These are phyloP conservation scores for Alternaria triticimaculans DNA, from an alignment of 2,329 filamentous ascomycete genomes.

Conservation along the genomic window DNA sequence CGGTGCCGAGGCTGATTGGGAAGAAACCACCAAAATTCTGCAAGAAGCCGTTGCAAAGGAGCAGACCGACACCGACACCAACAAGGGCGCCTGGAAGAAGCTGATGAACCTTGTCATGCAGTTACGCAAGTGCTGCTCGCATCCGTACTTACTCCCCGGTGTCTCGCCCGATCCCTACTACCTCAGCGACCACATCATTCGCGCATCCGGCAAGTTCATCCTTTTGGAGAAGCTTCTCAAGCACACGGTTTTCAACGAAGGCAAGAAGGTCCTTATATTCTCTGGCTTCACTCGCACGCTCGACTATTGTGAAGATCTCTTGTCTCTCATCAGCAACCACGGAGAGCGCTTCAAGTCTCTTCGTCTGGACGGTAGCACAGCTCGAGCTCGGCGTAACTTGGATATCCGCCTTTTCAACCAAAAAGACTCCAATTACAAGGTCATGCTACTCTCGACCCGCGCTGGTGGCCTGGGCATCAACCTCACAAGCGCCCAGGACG, in stretches of 20 bases:
- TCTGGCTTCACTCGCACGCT: slow-evolving; percentile 61
- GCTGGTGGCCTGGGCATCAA: slow-evolving; percentile 65
- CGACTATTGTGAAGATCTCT: slow-evolving; percentile 60
- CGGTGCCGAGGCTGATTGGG: slow-evolving; percentile 48
- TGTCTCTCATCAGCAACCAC: slow-evolving; percentile 53
- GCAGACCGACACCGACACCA: slow-evolving; percentile 36
- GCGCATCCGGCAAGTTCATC: slow-evolving; percentile 63
- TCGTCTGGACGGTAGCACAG: slow-evolving; percentile 60
- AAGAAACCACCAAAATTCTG: slow-evolving; percentile 92
- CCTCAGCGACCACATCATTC: slow-evolving; percentile 56
- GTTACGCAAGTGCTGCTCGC: slow-evolving; percentile 62
- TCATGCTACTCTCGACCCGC: slow-evolving; percentile 63
- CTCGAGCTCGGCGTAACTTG: slow-evolving; percentile 58
- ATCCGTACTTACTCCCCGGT: slow-evolving; percentile 60
- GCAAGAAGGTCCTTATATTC: slow-evolving; percentile 65
- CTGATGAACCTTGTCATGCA: slow-evolving; percentile 65
- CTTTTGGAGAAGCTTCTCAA: slow-evolving; percentile 60
- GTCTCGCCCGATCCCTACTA: slow-evolving; percentile 56
- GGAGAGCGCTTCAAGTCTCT: slow-evolving; percentile 54
- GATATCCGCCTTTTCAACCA: slow-evolving; percentile 62
- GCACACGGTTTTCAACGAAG: slow-evolving; percentile 57
- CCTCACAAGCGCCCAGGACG: slow-evolving; percentile 60
- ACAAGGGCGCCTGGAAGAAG: slow-evolving; percentile 55
- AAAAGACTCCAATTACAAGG: slow-evolving; percentile 53
- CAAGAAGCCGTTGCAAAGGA: slow-evolving; percentile 74